Evolutionary conservation across 768 basidiomycete genomes (phyloP), one percentile per base, ranked within the genome.

Genomic region (Lentinula guzmanii): DNA sequence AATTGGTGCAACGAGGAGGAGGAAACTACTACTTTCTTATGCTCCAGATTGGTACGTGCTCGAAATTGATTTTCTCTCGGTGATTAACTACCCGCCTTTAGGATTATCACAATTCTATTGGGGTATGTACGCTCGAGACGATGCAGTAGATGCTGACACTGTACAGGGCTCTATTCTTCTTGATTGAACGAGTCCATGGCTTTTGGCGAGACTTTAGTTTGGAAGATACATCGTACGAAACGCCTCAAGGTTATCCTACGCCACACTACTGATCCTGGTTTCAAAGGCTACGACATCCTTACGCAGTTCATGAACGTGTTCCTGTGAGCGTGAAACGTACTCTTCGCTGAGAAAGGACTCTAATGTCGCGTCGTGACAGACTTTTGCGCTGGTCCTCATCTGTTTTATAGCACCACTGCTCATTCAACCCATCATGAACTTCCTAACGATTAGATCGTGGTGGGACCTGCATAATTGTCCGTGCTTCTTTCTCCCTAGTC

Each of bases 391-490:
- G 5, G 81, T 79, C 64, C 65, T 85, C 11, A 83, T 87, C 54
- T 75, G 75, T 56, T 73, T 82, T 59, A 82, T 87, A 2, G 79
- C 90, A 2, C 95, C 95, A 0, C 70, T 92, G 21, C 67, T 85
- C 50, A 74, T 93, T 46, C 85, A 92, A 68, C 79, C 87, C 18
- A 65, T 85, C 18, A 80, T 95, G 65, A 91, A 91, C 66, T 61
- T 86, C 21, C 53, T 90, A 13, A 88, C 92, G 21, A 77, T 93
- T 33, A 82, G 89, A n/a, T 89, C 86, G 2, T 86, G 85, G 77
- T 98, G 95, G 94, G 96, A 97, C 68, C 75, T 89, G 31, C 95
- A 97, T 69, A 87, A 85, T 68, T 79, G 89, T 74, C 65, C 71
- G 74, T 63, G 5, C 21, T 63, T 69, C 35, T 70, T 68, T 54